Conservation (phyloP, 2,329 filamentous ascomycete species). For the Aspergillus awamori region DNA sequence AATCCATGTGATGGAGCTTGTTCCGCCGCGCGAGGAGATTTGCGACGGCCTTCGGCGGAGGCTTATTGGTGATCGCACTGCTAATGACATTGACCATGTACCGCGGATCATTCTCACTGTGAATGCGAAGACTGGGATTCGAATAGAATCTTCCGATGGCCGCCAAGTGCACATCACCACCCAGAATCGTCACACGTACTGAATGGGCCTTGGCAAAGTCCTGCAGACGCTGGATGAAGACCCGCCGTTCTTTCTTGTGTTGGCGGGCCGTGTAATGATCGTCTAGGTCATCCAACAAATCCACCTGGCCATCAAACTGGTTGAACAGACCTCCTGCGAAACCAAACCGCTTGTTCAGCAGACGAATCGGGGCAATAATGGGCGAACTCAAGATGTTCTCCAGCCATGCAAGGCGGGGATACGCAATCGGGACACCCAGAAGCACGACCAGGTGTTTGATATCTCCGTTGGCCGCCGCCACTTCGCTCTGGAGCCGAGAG, state of each 20-base stretch:
- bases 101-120: constrained; percentile 61
- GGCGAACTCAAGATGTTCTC: constrained; percentile 90
- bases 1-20: constrained; percentile 67
- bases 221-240: constrained; percentile 69
- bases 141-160: constrained; percentile 68
- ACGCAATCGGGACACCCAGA: constrained; percentile 71
- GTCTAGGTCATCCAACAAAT: constrained; percentile 66
- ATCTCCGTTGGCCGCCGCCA: constrained; percentile 54
- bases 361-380: constrained; percentile 82
- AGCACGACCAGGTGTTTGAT: constrained; percentile 66
- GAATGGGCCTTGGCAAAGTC: constrained; percentile 57
- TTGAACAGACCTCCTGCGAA: constrained; percentile 87
- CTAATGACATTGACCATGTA: constrained; percentile 68
- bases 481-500: constrained; percentile 55
- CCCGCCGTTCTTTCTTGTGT: constrained; percentile 84
- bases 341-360: constrained; percentile 88
- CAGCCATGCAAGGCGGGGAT: constrained; percentile 84
- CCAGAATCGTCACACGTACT: constrained; percentile 63
- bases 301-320: constrained; percentile 78
- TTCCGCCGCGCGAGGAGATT: constrained; percentile 65
- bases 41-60: constrained; percentile 66
- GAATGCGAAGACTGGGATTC: constrained; percentile 59
- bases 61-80: constrained; percentile 69
- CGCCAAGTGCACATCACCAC: constrained; percentile 66
- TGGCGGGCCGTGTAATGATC: constrained; percentile 84